Conservation (phyloP, 108 stramenopile genomes). For the Skeletonema menzelii region DNA sequence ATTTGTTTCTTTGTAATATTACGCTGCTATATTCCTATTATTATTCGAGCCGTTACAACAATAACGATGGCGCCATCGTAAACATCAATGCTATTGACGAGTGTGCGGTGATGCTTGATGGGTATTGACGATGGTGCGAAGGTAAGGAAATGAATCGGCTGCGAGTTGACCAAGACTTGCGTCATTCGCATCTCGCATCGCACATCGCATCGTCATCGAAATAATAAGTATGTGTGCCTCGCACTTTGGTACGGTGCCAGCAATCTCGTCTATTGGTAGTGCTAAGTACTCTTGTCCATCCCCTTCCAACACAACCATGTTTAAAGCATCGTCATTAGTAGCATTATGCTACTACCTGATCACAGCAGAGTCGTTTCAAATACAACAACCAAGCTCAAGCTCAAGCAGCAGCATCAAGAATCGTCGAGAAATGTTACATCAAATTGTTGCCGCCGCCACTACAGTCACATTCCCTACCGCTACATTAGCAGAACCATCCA, state of each 20-base stretch:
- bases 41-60: neutral
- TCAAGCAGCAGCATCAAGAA: neutral
- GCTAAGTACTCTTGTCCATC: too few relatives aligned
- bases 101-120: neutral
- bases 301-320: neutral
- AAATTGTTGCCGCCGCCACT: neutral
- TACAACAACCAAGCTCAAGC: neutral
- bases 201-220: too few relatives aligned
- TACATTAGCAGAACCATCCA: neutral
- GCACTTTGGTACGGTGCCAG: too few relatives aligned
- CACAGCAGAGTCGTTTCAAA: neutral
- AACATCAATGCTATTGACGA: too few relatives aligned
- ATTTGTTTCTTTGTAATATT: slow-evolving; percentile 37
- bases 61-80: too few relatives aligned
- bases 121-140: neutral
- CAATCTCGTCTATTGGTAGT: too few relatives aligned
- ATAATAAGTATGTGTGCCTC: too few relatives aligned
- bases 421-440: neutral
- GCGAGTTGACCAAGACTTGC: too few relatives aligned
- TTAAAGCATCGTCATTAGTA: neutral
- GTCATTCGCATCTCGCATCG: too few relatives aligned
- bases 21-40: too few relatives aligned
- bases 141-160: neutral
- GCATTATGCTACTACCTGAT: neutral
- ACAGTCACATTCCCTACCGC: neutral